A percentile compares a stretch with the other conserved stretches of the same genome.
phyloP scores from a whole-genome alignment of 2,329 filamentous ascomycete species.

The Myriosclerotinia scirpicola region DNA sequence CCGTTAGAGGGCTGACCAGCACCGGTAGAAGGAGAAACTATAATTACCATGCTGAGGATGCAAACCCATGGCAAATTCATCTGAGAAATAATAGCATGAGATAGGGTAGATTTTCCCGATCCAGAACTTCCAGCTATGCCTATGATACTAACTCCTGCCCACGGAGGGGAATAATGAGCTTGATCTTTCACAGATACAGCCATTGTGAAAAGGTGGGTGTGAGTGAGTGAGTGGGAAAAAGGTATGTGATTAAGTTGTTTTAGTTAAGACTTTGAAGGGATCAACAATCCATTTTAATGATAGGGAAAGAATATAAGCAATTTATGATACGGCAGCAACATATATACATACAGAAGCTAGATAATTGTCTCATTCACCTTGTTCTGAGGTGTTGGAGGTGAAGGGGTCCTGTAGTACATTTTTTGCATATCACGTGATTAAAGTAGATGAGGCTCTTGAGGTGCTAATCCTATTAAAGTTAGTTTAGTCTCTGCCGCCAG shows the following conservation, averaged over 20 bases:
- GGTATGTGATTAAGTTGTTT: not conserved
- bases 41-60: constrained; percentile 86
- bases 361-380: not conserved
- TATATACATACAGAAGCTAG: constrained; percentile 12
- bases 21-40: not conserved
- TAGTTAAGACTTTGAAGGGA: not conserved
- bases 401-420: not conserved
- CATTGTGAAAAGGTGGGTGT: constrained; percentile 25
- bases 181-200: constrained; percentile 36
- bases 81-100: constrained; percentile 84
- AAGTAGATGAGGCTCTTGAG: not conserved
- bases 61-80: constrained; percentile 97
- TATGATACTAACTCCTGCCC: constrained; percentile 95
- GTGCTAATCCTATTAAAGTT: not conserved
- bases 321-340: not conserved
- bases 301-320: not conserved
- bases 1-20: not conserved
- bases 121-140: constrained; percentile 94
- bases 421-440: not conserved
- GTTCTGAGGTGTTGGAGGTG: not conserved
- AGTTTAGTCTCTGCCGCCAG: constrained; percentile 5
- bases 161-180: constrained; percentile 87
- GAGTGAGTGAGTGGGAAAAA: not conserved
- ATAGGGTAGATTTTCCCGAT: constrained; percentile 90
- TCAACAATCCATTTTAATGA: constrained; percentile 2